Evolutionary conservation across 768 basidiomycete genomes (phyloP).

Genomic region (Phanerochaete sordida): DNA sequence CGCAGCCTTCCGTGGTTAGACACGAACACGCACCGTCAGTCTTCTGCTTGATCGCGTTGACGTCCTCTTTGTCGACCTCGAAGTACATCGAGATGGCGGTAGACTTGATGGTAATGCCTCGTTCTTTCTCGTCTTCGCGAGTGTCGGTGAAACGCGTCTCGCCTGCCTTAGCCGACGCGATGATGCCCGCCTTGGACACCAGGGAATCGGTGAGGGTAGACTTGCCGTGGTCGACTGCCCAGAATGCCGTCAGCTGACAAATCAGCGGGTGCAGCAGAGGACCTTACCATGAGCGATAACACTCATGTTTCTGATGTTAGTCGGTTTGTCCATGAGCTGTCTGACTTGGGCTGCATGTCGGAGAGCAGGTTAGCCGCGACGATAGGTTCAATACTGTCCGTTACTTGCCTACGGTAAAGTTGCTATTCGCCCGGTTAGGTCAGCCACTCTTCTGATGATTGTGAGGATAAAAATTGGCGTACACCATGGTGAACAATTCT

Average conservation of each 20-base stretch:
- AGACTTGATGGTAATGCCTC: constrained; percentile 99
- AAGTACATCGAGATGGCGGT: constrained; percentile 99
- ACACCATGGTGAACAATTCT: too few species aligned
- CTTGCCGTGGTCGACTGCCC: constrained; percentile 97
- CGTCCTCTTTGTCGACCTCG: constrained; percentile 87
- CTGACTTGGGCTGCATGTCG: constrained; percentile 73
- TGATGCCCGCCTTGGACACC: constrained; percentile 99
- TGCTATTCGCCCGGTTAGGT: too few species aligned
- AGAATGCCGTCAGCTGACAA: background rate
- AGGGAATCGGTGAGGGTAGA: constrained; percentile 98
- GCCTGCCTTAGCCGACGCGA: constrained; percentile 90
- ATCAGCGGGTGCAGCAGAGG: background rate
- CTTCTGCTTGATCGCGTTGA: constrained; percentile 87
- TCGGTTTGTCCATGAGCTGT: constrained; percentile 82
- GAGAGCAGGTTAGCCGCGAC: constrained; percentile 10
- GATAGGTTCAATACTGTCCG: background rate
- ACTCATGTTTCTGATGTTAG: constrained; percentile 95
- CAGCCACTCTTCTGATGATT: too few species aligned
- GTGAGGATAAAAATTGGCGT: too few species aligned
- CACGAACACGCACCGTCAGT: constrained; percentile 64
- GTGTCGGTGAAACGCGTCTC: constrained; percentile 98
- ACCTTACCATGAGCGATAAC: constrained; percentile 84
- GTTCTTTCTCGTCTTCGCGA: constrained; percentile 96
- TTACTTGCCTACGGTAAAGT: constrained; percentile 82
- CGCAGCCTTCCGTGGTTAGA: constrained; percentile 7